Evolutionary conservation across 2,329 filamentous ascomycete genomes (phyloP).

Genomic region (Sclerotinia nivalis): DNA sequence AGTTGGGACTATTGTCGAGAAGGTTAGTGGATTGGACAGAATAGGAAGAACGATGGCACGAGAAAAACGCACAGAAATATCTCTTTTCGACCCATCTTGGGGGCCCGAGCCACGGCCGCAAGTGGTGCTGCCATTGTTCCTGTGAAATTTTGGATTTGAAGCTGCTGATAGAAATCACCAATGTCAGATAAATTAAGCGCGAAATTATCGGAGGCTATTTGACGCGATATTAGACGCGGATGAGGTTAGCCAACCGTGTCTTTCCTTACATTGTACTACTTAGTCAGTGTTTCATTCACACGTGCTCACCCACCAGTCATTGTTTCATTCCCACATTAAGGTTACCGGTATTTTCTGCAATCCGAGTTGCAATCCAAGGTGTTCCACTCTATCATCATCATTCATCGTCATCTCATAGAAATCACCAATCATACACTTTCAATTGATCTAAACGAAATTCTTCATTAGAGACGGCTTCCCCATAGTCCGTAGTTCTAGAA

Average conservation of each 20-base stretch:
- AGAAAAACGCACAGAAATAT: slow-evolving; percentile 53
- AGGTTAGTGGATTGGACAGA: slow-evolving; percentile 14
- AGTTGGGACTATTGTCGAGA: slow-evolving; percentile 65
- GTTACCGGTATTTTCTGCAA: too few relatives aligned
- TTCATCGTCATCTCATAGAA: too few relatives aligned
- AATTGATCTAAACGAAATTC: background rate
- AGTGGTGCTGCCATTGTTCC: slow-evolving; percentile 29
- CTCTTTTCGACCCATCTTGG: slow-evolving; percentile 53
- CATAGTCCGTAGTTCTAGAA: background rate
- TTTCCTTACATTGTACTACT: background rate
- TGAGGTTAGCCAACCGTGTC: background rate
- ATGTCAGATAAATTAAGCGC: slow-evolving; percentile 15
- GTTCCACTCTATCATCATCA: too few relatives aligned
- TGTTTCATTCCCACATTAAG: background rate
- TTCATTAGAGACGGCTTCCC: background rate
- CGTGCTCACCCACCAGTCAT: background rate
- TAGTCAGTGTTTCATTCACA: background rate
- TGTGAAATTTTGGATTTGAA: slow-evolving; percentile 2
- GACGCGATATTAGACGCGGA: background rate
- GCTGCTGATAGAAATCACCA: slow-evolving; percentile 16
- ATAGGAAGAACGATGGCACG: background rate
- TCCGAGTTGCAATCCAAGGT: too few relatives aligned
- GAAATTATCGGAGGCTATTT: background rate
- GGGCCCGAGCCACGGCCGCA: slow-evolving; percentile 26
- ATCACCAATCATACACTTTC: too few relatives aligned